A percentile compares a stretch with the other conserved stretches of the same genome.
phyloP scores from a whole-genome alignment of 2,329 filamentous ascomycete species.

The Alternaria burnsii region DNA sequence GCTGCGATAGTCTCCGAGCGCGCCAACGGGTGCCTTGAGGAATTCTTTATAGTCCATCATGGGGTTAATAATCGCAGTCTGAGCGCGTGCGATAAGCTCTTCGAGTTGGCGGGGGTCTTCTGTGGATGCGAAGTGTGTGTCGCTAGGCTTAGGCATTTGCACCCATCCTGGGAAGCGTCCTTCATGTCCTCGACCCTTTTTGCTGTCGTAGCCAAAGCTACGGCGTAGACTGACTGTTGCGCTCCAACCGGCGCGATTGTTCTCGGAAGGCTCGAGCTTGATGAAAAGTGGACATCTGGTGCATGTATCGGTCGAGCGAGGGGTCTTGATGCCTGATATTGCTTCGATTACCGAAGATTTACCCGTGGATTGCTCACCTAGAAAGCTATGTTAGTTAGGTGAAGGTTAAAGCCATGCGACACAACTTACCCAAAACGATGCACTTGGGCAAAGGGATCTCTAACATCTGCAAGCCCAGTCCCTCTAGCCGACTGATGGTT shows the following conservation, averaged over 20 bases:
- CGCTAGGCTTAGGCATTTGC: constrained; percentile 47
- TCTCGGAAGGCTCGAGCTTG: constrained; percentile 66
- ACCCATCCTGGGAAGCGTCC: constrained; percentile 70
- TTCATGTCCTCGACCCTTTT: constrained; percentile 54
- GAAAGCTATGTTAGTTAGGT: not conserved
- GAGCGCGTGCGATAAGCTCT: constrained; percentile 74
- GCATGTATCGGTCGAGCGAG: constrained; percentile 75
- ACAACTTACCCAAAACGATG: constrained; percentile 72
- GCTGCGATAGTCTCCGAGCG: constrained; percentile 40
- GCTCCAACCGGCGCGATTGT: constrained; percentile 62
- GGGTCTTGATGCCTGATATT: constrained; percentile 71
- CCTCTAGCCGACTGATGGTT: constrained; percentile 69
- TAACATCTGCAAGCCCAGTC: constrained; percentile 75
- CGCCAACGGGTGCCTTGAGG: constrained; percentile 22
- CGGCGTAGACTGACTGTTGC: constrained; percentile 73
- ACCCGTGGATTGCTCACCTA: constrained; percentile 77
- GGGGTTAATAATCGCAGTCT: constrained; percentile 79
- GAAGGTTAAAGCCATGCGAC: not conserved
- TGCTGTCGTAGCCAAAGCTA: constrained; percentile 65
- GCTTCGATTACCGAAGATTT: constrained; percentile 71
- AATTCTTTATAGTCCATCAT: constrained; percentile 57
- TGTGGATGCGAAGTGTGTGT: constrained; percentile 70
- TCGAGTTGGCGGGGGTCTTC: constrained; percentile 70
- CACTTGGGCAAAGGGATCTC: constrained; percentile 76
- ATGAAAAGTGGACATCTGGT: constrained; percentile 86